These are phyloP conservation scores for Coniochaeta ligniaria DNA, from an alignment of 2,329 filamentous ascomycete species.

Conservation along the genomic window DNA sequence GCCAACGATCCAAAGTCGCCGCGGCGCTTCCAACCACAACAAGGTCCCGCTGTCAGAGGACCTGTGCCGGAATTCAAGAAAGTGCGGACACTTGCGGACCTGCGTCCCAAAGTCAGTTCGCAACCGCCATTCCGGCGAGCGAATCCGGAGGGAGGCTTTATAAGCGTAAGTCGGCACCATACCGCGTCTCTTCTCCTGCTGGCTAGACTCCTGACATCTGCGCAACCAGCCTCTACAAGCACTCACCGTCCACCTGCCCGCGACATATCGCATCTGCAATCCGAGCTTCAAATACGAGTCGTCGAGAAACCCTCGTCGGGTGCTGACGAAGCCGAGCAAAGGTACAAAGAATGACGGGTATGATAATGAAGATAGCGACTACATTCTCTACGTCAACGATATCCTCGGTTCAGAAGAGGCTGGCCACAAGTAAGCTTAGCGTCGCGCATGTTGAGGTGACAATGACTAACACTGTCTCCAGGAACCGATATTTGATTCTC, in stretches of 20 bases:
- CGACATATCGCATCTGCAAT: conserved; percentile 97
- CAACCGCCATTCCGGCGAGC: conserved; percentile 90
- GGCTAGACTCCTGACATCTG: neutral
- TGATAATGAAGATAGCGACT: conserved; percentile 98
- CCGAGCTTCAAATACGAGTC: conserved; percentile 98
- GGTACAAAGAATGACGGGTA: conserved; percentile 98
- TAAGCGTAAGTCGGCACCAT: conserved; percentile 61
- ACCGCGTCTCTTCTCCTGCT: neutral
- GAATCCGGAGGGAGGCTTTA: conserved; percentile 94
- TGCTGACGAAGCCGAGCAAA: conserved; percentile 97
- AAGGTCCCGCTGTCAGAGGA: conserved; percentile 42
- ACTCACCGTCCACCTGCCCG: conserved; percentile 83
- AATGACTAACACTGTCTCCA: conserved; percentile 22
- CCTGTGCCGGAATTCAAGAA: conserved; percentile 85
- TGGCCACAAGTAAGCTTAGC: conserved; percentile 73
- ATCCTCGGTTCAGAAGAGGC: conserved; percentile 97
- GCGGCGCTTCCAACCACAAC: conserved; percentile 42
- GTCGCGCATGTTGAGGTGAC: neutral
- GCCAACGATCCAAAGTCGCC: conserved; percentile 51
- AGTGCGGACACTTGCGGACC: conserved; percentile 62
- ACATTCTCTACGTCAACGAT: conserved; percentile 98
- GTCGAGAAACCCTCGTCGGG: conserved; percentile 87
- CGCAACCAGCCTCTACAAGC: conserved; percentile 76
- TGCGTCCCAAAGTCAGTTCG: conserved; percentile 74
- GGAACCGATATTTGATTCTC: conserved; percentile 92